Evolutionary conservation across 169 alveolate species (phyloP), one percentile per base, ranked within the genome.

Genomic region (Eimeria necatrix): DNA sequence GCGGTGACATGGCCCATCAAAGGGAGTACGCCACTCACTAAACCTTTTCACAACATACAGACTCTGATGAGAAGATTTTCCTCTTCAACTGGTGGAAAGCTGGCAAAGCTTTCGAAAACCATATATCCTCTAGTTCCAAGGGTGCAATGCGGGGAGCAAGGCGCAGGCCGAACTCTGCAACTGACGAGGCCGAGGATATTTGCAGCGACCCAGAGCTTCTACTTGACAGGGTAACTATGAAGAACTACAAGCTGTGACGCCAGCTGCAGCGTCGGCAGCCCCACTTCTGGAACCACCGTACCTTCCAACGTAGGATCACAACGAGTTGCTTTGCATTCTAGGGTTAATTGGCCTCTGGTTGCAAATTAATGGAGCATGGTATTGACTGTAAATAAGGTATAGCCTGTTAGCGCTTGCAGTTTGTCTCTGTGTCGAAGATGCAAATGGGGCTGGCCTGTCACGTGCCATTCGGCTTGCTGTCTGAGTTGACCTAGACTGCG

Each of bases 371-470:
- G 5, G 12, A 76, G 46, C 46, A 76, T 0, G 9, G 51, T 20
- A 48, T n/a, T 22, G 8, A 4, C 46, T n/a, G 46, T 76, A 46
- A 9, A 48, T 49, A 24, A 74, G 8, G 0, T 41, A 7, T 9
- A 48, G 4, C 48, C 24, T n/a, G 9, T 9, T 7, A 4, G 64
- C 49, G 4, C 51, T 5, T 41, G 12, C 86, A 9, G 68, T 48
- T 32, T 76, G 68, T 32, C 86, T 48, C 9, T 41, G 68, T 49
- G 49, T 41, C 46, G 59, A 48, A 41, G 53, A 51, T 20, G 24
- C 90, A n/a, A 53, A 48, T 81, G 90, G 90, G 90, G 90, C 90
- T 81, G 90, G 90, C 90, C 90, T 49, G 20, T 3, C 48, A 53
- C 8, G 73, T 32, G 90, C 53, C 52, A 64, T 24, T 71, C 64